Percentiles rank a stretch among this genome's conserved stretches.
These are phyloP conservation scores for Beauveria scarabaeidicola DNA, from an alignment of 2,329 filamentous ascomycete species.

Conservation along the genomic window DNA sequence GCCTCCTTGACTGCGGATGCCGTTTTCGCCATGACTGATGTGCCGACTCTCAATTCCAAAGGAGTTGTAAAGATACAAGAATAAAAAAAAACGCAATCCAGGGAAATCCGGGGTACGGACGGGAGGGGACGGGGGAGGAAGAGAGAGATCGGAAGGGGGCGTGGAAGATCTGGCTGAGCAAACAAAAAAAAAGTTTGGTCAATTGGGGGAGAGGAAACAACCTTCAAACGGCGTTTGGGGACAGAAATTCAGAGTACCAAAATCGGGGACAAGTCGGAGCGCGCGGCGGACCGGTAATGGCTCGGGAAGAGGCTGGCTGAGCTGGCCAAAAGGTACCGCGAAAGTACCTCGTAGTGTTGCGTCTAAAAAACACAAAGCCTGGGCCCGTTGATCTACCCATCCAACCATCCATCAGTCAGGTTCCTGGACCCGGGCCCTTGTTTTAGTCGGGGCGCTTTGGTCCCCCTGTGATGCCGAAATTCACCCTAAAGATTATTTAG, in stretches of 20 bases:
- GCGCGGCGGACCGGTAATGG: conserved; percentile 13
- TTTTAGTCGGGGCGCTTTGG: too few species aligned
- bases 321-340: neutral
- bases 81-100: neutral
- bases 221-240: neutral
- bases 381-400: neutral
- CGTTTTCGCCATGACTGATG: conserved; percentile 26
- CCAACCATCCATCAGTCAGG: neutral
- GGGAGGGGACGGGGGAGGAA: neutral
- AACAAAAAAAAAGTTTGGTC: conserved; percentile 5
- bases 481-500: too few species aligned
- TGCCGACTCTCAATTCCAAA: neutral
- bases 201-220: conserved; percentile 1
- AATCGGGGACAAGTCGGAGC: conserved; percentile 12
- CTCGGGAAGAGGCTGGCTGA: conserved; percentile 6
- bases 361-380: neutral
- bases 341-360: neutral
- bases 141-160: conserved; percentile 5
- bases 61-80: neutral
- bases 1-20: conserved; percentile 52
- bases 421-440: neutral
- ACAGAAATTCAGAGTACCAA: neutral
- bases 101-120: neutral
- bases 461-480: too few species aligned
- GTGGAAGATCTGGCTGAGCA: conserved; percentile 1